Evolutionary conservation across 31 red algal genomes (phyloP).

Genomic region (Asparagopsis taxiformis): DNA sequence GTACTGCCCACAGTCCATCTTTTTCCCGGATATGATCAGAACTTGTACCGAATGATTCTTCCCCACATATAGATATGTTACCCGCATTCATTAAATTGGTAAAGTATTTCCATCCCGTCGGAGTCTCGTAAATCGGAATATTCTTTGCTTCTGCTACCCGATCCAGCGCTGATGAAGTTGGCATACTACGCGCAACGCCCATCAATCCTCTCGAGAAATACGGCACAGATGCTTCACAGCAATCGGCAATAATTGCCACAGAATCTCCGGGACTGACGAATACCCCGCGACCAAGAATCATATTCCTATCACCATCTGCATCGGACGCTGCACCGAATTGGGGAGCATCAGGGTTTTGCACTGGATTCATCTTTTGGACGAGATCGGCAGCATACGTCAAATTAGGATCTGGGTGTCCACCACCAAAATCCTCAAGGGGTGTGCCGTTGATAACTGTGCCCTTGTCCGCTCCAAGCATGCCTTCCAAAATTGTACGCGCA

Average conservation of each 20-base stretch:
- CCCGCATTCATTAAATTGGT: constrained; percentile 71
- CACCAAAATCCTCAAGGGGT: constrained; percentile 65
- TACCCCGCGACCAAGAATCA: constrained; percentile 73
- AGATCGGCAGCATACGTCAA: constrained; percentile 44
- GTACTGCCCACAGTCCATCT: constrained; percentile 75
- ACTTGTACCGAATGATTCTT: constrained; percentile 79
- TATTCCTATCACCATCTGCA: constrained; percentile 89
- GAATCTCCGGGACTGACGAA: constrained; percentile 86
- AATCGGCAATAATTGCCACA: constrained; percentile 74
- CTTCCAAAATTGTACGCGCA: constrained; percentile 55
- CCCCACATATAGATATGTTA: constrained; percentile 61
- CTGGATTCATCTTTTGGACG: constrained; percentile 19
- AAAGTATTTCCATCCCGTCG: constrained; percentile 91
- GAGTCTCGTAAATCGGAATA: constrained; percentile 60
- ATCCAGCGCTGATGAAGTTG: constrained; percentile 73
- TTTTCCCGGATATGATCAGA: constrained; percentile 82
- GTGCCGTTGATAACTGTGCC: constrained; percentile 26
- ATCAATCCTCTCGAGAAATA: constrained; percentile 41
- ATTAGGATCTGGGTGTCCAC: constrained; percentile 71
- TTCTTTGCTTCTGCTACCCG: constrained; percentile 48
- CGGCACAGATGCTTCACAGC: constrained; percentile 28
- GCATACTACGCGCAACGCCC: constrained; percentile 74
- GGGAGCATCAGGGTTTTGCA: constrained; percentile 17
- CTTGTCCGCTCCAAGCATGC: constrained; percentile 44
- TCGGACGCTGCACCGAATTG: constrained; percentile 77